These are phyloP conservation scores for Fusarium sp. DNA, from an alignment of 2,329 filamentous ascomycete genomes.

Conservation along the genomic window DNA sequence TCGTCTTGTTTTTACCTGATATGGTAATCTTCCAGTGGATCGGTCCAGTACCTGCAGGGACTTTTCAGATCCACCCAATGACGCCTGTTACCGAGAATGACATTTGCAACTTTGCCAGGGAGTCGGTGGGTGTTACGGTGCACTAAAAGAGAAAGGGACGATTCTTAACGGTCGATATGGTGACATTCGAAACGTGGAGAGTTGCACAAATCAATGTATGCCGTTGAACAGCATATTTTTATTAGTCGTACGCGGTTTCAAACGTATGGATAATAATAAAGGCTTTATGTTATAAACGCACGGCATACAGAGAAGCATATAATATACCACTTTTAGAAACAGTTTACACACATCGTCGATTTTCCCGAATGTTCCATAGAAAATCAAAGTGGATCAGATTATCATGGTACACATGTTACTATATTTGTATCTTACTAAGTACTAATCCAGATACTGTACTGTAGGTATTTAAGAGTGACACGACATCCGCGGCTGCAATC, in stretches of 20 bases:
- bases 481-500: background rate
- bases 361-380: slow-evolving; percentile 8
- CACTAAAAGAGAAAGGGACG: slow-evolving; percentile 3
- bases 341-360: background rate
- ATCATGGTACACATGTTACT: slow-evolving; percentile 2
- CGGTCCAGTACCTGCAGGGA: slow-evolving; percentile 29
- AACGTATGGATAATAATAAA: background rate
- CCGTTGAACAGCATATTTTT: background rate
- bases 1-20: slow-evolving; percentile 22
- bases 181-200: background rate
- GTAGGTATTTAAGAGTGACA: slow-evolving; percentile 13
- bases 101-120: slow-evolving; percentile 14
- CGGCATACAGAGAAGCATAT: background rate
- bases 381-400: slow-evolving; percentile 1
- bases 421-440: slow-evolving; percentile 1
- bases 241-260: background rate
- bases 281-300: background rate
- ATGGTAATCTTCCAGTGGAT: slow-evolving; percentile 20
- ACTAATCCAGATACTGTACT: slow-evolving; percentile 1
- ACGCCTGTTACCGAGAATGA: slow-evolving; percentile 25
- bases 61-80: slow-evolving; percentile 22
- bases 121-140: slow-evolving; percentile 16
- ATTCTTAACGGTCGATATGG: slow-evolving; percentile 14
- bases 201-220: slow-evolving; percentile 13
- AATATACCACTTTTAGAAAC: background rate